Base-by-base conservation (phyloP, 805 yeast species). In the Lachancea meyersii region DNA sequence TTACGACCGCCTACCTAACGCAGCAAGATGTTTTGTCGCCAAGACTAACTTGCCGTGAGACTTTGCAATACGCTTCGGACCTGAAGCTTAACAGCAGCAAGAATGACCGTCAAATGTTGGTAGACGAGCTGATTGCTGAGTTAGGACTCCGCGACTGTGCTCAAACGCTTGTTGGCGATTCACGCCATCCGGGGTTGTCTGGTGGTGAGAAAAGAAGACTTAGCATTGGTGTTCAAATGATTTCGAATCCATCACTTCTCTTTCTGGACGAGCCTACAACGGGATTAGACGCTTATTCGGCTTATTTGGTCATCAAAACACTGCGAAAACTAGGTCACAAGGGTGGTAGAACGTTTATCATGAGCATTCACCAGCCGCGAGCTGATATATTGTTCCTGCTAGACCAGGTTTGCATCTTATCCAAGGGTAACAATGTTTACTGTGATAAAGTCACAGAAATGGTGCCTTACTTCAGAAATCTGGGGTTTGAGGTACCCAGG, bases 191-290 rank as follows among this genome's bases (percentile, higher is more conserved):
- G 10, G 86, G 84, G 20, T 64, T 86, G 4, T 82, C 91, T 3
- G 96, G 96, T 13, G 95, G 96, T 24, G 95, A 86, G 55, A 82
- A 80, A 54, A 61, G 95, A 53, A 63, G 95, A 45, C 71, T 84
- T 3, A 80, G 89, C 35, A 74, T 86, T 28, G 95, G 86, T 0
- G 75, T 86, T 14, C 95, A 86, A 58, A 65, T 86, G 55, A 68
- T 86, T 37, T 75, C 84, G 5, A 82, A 79, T 49, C 95, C 95
- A 0, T 77, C 88, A 0, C 66, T 86, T 1, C 61, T 87, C 46
- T 86, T 86, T 53, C 62, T 86, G 33, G 96, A 86, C 59, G 95
- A 86, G 53, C 95, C 95, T 5, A 86, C 95, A 1, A 86, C 95
- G 0, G 95, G 95, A 0, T 64, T 86, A 26, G 95, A 86, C 60